Evolutionary conservation across 2,329 filamentous ascomycete genomes (phyloP).

Genomic region (Epichloe baconii): DNA sequence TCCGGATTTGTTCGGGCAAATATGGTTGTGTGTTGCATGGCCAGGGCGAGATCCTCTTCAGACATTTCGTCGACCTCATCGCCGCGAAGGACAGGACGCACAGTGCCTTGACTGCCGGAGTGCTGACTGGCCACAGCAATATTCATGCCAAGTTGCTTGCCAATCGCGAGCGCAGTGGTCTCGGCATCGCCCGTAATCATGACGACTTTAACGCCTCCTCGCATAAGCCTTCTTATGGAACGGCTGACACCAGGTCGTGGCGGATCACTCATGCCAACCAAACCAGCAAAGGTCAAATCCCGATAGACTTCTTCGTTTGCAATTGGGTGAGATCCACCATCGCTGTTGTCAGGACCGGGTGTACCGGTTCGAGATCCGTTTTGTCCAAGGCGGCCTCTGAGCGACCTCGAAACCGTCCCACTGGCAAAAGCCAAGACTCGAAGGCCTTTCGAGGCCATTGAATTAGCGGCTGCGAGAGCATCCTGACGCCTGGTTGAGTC

Average conservation of each 20-base stretch:
- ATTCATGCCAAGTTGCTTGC: slow-evolving; percentile 87
- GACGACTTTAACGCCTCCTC: slow-evolving; percentile 89
- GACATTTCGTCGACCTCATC: slow-evolving; percentile 92
- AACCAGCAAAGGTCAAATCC: slow-evolving; percentile 75
- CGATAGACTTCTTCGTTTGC: slow-evolving; percentile 60
- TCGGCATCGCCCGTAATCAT: slow-evolving; percentile 99
- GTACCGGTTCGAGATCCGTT: slow-evolving; percentile 37
- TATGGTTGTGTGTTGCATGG: slow-evolving; percentile 80
- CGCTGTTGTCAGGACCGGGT: slow-evolving; percentile 27
- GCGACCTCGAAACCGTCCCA: slow-evolving; percentile 46
- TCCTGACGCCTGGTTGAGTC: slow-evolving; percentile 64
- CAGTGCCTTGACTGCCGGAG: slow-evolving; percentile 40
- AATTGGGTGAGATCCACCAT: slow-evolving; percentile 30
- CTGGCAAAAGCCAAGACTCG: slow-evolving; percentile 90
- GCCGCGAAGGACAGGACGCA: slow-evolving; percentile 66
- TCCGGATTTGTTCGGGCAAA: slow-evolving; percentile 95
- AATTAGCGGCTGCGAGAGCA: slow-evolving; percentile 65
- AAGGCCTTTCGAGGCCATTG: slow-evolving; percentile 79
- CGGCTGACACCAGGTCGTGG: slow-evolving; percentile 80
- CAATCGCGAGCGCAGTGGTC: slow-evolving; percentile 87
- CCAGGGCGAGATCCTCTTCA: slow-evolving; percentile 68
- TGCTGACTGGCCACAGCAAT: slow-evolving; percentile 45
- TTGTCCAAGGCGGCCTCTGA: slow-evolving; percentile 27
- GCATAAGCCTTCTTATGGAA: slow-evolving; percentile 80
- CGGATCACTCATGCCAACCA: slow-evolving; percentile 96